Evolutionary conservation across 2,329 filamentous ascomycete genomes (phyloP).

Genomic region (Atkinsonella hypoxylon): DNA sequence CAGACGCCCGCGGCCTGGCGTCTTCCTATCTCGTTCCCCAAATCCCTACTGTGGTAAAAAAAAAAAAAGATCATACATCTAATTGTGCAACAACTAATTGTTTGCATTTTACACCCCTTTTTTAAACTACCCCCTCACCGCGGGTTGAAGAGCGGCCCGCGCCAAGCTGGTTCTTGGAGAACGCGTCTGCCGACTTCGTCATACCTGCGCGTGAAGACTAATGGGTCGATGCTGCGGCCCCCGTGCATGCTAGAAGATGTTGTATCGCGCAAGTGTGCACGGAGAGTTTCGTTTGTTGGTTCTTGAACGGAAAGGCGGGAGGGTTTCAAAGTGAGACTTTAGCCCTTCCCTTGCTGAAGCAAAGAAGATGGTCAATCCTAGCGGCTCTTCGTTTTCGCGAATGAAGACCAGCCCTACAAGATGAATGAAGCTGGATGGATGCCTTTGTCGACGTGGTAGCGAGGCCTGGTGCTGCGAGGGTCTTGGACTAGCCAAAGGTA

Average conservation of each 20-base stretch:
- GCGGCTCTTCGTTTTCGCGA: constrained; percentile 13
- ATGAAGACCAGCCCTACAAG: constrained; percentile 15
- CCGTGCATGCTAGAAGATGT: constrained; percentile 15
- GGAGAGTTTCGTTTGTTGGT: constrained; percentile 21
- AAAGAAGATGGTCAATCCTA: constrained; percentile 9
- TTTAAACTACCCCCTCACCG: constrained; percentile 14
- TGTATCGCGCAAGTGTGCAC: constrained; percentile 13
- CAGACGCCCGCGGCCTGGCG: constrained; percentile 15
- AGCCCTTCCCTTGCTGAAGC: not conserved
- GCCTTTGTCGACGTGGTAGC: constrained; percentile 18
- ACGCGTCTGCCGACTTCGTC: constrained; percentile 7
- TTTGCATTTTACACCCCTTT: constrained; percentile 6
- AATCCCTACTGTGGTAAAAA: constrained; percentile 16
- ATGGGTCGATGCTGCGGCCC: constrained; percentile 44
- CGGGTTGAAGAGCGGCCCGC: constrained; percentile 15
- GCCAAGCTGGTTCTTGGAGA: constrained; percentile 34
- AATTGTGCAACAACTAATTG: constrained; percentile 6
- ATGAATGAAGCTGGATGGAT: constrained; percentile 1
- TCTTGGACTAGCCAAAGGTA: constrained; percentile 21
- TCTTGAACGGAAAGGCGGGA: constrained; percentile 14
- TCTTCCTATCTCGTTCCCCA: constrained; percentile 16
- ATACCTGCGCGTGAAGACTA: constrained; percentile 20
- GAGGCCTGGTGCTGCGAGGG: constrained; percentile 16
- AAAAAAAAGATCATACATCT: constrained; percentile 2
- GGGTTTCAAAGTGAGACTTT: not conserved